These are phyloP conservation scores for Picea abies DNA, from an alignment of 83 land plant species.

Conservation along the genomic window DNA sequence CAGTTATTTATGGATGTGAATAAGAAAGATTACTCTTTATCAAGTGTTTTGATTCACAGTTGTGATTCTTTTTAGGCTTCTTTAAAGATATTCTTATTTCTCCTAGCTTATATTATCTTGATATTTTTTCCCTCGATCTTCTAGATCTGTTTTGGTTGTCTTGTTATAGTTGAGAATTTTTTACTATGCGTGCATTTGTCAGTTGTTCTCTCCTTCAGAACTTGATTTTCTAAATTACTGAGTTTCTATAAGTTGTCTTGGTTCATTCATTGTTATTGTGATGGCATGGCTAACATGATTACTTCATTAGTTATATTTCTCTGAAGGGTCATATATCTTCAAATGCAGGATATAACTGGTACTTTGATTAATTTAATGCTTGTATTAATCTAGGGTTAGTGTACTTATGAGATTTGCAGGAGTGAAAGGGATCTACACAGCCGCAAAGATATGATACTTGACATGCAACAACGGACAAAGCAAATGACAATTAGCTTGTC, in stretches of 20 bases:
- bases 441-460: constrained; percentile 18
- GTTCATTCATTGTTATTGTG: not conserved
- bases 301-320: not conserved
- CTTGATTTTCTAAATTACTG: not conserved
- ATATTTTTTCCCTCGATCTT: not conserved
- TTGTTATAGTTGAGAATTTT: not conserved
- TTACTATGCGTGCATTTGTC: too few species aligned
- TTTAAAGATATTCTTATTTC: not conserved
- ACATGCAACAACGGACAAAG: constrained; percentile 7
- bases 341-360: not conserved
- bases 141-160: not conserved
- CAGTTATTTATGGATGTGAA: not conserved
- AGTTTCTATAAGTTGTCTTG: not conserved
- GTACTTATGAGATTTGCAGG: constrained; percentile 9
- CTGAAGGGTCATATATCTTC: not conserved
- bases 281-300: not conserved
- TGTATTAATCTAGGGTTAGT: not conserved
- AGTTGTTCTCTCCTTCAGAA: not conserved
- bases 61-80: not conserved
- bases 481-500: not conserved
- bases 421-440: constrained; percentile 7
- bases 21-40: not conserved
- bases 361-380: not conserved
- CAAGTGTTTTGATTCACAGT: not conserved
- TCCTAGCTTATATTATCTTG: not conserved